Conservation (phyloP, 768 basidiomycete species). For the Collybiopsis luxurians region DNA sequence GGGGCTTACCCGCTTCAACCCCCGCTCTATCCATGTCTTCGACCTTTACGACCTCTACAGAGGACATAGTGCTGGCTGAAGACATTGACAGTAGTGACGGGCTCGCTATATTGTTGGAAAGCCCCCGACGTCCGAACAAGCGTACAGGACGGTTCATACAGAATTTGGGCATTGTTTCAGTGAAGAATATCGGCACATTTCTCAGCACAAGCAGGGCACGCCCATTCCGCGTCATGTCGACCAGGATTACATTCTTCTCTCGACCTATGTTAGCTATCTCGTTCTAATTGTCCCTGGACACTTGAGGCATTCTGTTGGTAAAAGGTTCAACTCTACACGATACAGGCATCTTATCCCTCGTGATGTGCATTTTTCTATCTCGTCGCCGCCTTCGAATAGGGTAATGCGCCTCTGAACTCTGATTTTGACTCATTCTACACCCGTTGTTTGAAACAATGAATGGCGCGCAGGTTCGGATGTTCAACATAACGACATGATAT, state of each 20-base stretch:
- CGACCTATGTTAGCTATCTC: constrained; percentile 87
- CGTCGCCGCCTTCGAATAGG: constrained; percentile 49
- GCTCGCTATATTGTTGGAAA: constrained; percentile 47
- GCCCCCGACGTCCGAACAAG: constrained; percentile 81
- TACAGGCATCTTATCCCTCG: constrained; percentile 83
- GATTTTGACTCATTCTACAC: constrained; percentile 99
- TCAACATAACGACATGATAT: constrained; percentile 98
- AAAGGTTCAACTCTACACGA: constrained; percentile 62
- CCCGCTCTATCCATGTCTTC: constrained; percentile 76
- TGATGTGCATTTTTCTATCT: constrained; percentile 47
- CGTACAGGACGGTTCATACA: constrained; percentile 76
- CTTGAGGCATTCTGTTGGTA: constrained; percentile 87
- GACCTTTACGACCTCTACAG: constrained; percentile 64
- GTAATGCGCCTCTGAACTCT: constrained; percentile 94
- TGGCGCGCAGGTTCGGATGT: constrained; percentile 88
- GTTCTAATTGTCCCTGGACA: constrained; percentile 64
- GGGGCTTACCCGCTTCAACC: constrained; percentile 62
- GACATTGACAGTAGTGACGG: constrained; percentile 50
- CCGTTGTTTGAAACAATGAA: constrained; percentile 87
- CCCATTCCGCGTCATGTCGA: constrained; percentile 56
- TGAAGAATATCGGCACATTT: constrained; percentile 66
- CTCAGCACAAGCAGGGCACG: constrained; percentile 53
- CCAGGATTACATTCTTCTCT: constrained; percentile 85
- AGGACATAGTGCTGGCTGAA: constrained; percentile 63
- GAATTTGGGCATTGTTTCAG: constrained; percentile 93